Percentiles rank a stretch among this genome's conserved stretches.
Conservation (phyloP, 768 basidiomycete genomes). For the Trametes maxima region DNA sequence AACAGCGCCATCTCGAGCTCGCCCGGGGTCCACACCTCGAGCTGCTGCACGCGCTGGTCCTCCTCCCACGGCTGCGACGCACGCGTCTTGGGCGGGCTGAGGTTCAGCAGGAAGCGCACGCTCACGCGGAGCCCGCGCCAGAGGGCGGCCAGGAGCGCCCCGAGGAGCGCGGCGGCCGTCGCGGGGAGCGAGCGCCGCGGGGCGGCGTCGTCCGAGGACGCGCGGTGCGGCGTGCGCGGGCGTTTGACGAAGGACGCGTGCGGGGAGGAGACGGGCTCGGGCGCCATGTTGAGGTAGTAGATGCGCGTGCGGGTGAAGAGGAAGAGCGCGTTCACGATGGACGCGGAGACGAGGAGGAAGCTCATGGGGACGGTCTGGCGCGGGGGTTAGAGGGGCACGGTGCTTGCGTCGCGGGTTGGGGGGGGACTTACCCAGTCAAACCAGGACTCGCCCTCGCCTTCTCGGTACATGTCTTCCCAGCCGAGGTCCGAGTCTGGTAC, state of each 20-base stretch:
- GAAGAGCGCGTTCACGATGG: conserved; percentile 63
- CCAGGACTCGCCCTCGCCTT: conserved; percentile 65
- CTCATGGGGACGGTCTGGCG: conserved; percentile 66
- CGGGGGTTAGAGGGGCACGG: too few species aligned
- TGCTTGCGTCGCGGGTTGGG: background rate
- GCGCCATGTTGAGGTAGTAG: conserved; percentile 66
- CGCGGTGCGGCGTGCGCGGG: conserved; percentile 24
- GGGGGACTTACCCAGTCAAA: conserved; percentile 70
- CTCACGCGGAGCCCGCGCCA: conserved; percentile 59
- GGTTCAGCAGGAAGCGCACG: conserved; percentile 69
- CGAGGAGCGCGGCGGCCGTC: conserved; percentile 41
- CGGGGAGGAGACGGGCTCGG: conserved; percentile 69
- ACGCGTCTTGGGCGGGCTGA: conserved; percentile 47
- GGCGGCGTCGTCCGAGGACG: conserved; percentile 38
- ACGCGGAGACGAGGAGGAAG: conserved; percentile 52
- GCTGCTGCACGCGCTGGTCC: conserved; percentile 59
- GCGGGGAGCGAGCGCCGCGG: conserved; percentile 37
- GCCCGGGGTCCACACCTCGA: conserved; percentile 79
- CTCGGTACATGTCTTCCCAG: conserved; percentile 80
- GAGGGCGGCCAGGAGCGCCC: conserved; percentile 28
- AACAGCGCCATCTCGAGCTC: conserved; percentile 72
- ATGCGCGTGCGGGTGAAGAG: conserved; percentile 69
- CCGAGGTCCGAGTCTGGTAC: conserved; percentile 69
- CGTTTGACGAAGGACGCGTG: conserved; percentile 67
- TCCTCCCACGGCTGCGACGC: conserved; percentile 26